phyloP scores from a whole-genome alignment of 1,284 basidiomycete species.

The Trametes hirsuta region DNA sequence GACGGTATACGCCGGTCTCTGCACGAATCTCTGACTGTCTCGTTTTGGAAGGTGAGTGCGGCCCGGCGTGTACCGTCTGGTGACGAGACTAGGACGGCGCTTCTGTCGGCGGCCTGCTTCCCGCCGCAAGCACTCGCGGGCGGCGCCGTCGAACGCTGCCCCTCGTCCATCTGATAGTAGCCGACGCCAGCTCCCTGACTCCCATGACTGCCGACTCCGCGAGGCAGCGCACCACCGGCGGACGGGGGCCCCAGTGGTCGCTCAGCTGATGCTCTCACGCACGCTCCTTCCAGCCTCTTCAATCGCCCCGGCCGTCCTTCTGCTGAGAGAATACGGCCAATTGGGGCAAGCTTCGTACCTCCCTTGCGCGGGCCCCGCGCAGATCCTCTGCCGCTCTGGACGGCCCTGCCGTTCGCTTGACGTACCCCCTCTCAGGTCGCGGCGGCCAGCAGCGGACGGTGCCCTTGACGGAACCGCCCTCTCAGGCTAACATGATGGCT shows the following conservation, averaged over 20 bases:
- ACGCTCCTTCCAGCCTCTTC: background rate
- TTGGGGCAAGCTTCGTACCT: constrained; percentile 1
- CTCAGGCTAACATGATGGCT: background rate
- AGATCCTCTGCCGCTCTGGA: background rate
- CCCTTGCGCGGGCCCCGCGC: background rate
- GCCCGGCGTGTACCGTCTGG: too few relatives aligned
- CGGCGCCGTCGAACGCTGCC: background rate
- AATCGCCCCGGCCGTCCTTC: background rate
- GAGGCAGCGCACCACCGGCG: background rate
- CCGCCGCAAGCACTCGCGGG: background rate
- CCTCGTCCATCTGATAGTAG: background rate
- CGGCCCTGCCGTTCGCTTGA: background rate
- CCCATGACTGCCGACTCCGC: background rate
- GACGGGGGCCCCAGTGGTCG: background rate
- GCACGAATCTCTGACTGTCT: too few relatives aligned
- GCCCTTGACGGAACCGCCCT: background rate
- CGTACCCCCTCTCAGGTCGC: background rate
- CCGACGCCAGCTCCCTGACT: background rate
- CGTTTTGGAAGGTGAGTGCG: too few relatives aligned
- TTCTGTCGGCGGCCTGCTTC: background rate
- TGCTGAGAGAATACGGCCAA: constrained; percentile 15
- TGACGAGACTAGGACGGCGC: background rate
- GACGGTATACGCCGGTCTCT: too few relatives aligned
- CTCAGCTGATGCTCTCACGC: constrained; percentile 19
- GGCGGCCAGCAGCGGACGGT: background rate